A percentile compares a stretch with the other conserved stretches of the same genome.
Evolutionary conservation across 2,329 filamentous ascomycete species (phyloP).

Genomic region (Pseudocercospora crystallina): DNA sequence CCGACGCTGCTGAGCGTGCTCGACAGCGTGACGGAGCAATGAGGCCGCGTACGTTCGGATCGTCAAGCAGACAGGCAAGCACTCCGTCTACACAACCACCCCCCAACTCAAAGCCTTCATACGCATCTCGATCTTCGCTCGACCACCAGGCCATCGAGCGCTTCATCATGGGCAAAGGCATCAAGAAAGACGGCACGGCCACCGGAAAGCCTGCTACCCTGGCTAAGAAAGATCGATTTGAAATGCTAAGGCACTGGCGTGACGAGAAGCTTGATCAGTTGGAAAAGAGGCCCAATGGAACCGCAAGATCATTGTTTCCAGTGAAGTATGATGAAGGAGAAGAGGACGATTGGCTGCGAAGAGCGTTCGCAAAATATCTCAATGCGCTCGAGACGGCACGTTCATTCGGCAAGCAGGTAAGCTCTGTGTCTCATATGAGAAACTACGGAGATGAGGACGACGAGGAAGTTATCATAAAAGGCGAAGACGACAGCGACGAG

Average conservation of each 20-base stretch:
- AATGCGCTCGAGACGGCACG: too few species aligned
- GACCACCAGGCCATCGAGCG: too few species aligned
- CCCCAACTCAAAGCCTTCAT: too few species aligned
- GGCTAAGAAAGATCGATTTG: conserved; percentile 3
- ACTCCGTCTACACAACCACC: too few species aligned
- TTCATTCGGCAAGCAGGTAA: too few species aligned
- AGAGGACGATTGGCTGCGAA: conserved; percentile 9
- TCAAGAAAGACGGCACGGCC: neutral
- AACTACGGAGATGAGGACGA: conserved; percentile 1
- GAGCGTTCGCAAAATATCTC: neutral
- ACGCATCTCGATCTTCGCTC: too few species aligned
- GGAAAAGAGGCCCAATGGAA: neutral
- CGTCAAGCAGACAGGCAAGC: too few species aligned
- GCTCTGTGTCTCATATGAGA: too few species aligned
- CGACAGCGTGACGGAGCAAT: too few species aligned
- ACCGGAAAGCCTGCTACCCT: neutral
- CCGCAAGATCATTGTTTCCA: conserved; percentile 2
- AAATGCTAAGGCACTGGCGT: neutral
- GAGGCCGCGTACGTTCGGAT: too few species aligned
- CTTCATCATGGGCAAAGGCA: neutral
- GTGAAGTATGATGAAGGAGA: conserved; percentile 1
- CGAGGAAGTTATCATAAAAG: conserved; percentile 5
- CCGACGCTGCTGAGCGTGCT: too few species aligned
- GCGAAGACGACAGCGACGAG: neutral
- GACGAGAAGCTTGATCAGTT: neutral